Conservation (phyloP, 139 green algal genomes). For the Gonium pectorale region DNA sequence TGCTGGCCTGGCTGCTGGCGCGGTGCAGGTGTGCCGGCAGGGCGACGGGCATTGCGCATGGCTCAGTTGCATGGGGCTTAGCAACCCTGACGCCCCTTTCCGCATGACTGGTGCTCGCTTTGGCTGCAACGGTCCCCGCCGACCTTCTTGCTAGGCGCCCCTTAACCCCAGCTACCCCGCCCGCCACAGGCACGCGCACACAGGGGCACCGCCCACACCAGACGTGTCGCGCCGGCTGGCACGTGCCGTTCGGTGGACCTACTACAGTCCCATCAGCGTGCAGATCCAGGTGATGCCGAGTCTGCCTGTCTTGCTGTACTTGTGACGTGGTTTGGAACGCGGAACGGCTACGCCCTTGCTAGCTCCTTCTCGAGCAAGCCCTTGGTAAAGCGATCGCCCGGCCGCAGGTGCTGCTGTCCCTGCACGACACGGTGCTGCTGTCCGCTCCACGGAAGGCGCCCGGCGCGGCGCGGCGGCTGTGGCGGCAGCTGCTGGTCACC, state of each 20-base stretch:
- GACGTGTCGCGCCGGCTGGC: neutral
- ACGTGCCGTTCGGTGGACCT: neutral
- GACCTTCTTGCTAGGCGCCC: no score
- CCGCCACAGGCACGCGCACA: neutral
- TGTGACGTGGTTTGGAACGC: no score
- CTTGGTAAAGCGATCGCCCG: no score
- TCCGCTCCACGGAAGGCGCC: neutral
- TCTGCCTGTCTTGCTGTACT: no score
- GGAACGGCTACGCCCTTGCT: no score
- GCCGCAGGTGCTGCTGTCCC: slow-evolving; percentile 16
- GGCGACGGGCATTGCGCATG: no score
- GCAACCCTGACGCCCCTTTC: no score
- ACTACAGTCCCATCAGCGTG: slow-evolving; percentile 40
- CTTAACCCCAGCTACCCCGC: no score
- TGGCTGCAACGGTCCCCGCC: no score
- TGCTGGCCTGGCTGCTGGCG: neutral
- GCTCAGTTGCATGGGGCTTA: no score
- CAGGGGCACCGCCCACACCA: neutral
- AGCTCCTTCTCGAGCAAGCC: no score
- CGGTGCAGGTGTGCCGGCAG: neutral
- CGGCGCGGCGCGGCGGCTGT: neutral
- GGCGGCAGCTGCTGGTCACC: slow-evolving; percentile 15
- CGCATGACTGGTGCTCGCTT: no score
- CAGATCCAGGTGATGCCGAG: slow-evolving; percentile 19
- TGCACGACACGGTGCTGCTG: slow-evolving; percentile 38